These are phyloP conservation scores for Sporormia fimetaria DNA, from an alignment of 495 filamentous ascomycete species.

Conservation along the genomic window DNA sequence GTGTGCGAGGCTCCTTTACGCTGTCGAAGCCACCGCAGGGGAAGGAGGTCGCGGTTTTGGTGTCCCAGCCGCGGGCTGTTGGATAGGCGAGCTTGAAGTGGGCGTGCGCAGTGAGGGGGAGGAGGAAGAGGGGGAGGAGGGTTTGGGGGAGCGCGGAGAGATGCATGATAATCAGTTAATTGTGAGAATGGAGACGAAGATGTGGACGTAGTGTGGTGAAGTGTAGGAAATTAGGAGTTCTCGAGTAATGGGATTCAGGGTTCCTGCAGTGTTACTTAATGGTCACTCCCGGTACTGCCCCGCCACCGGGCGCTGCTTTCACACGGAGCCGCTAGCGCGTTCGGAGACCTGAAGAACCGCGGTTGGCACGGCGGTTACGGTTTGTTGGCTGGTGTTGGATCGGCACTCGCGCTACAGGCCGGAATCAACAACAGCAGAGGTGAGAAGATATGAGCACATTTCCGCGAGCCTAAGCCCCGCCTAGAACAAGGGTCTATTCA, in stretches of 20 bases:
- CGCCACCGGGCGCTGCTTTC: too few species aligned
- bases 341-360: too few species aligned
- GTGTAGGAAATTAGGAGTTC: too few species aligned
- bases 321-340: too few species aligned
- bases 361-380: too few species aligned
- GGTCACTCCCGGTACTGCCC: too few species aligned
- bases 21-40: conserved; percentile 49
- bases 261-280: too few species aligned
- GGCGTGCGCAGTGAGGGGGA: conserved; percentile 38
- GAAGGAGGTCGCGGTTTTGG: conserved; percentile 38
- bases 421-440: neutral
- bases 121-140: conserved; percentile 19
- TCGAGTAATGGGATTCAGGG: too few species aligned
- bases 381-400: too few species aligned
- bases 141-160: conserved; percentile 19
- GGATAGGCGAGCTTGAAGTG: conserved; percentile 54
- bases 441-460: conserved; percentile 21
- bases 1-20: conserved; percentile 40
- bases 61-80: conserved; percentile 42
- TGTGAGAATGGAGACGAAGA: neutral
- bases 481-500: conserved; percentile 1
- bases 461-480: neutral
- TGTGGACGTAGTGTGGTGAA: neutral
- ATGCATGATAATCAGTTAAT: neutral
- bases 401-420: neutral